Base-by-base conservation (phyloP, 345 rosid species). In the Nasturtium officinale region DNA sequence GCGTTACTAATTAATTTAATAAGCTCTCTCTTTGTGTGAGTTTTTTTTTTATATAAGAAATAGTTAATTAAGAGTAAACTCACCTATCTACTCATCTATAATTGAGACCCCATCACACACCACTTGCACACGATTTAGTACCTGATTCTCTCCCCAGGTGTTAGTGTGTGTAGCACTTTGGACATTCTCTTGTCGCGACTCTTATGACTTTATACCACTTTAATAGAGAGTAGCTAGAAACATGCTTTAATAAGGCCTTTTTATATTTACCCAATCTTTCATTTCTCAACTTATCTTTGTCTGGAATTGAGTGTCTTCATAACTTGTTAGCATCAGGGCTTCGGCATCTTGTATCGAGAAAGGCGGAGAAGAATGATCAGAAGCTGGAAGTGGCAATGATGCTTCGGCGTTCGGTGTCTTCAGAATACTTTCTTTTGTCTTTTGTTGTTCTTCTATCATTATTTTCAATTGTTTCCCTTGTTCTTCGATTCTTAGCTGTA, bases 381-480 rank as follows among this genome's bases (percentile, higher is more conserved):
- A 42, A 35, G 26, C 9, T 66, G 76, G 17, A 72, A 47, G 75
- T 17, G 54, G 32, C 66, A 38, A 52, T 60, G 64, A 33, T 65
- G 18, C 12, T 71, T 78, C 83, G 23, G 26, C 16, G 29, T 69
- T 73, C 16, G 84, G 83, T 43, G 55, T 71, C 67, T 77, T 81
- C 43, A 76, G 33, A 40, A 73, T 80, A 67, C 76, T 69, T 40
- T 81, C 80, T 17, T 65, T 86, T 30, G 82, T 76, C 72, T 81
- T 84, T 53, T 84, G 90, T 65, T 91, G 99, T 67, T 87, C 87
- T 52, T 89, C 96, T 62, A 95, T 85, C 96, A 95, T 86, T 81
- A 69, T 82, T 82, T 83, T 85, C 15, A 95, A 87, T 16, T 90
- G 87, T 79, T 66, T 84, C 33, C 96, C 93, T 78, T 95, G 99